phyloP scores from a whole-genome alignment of 805 yeast genomes.

The Zygotorulaspora sp. region DNA sequence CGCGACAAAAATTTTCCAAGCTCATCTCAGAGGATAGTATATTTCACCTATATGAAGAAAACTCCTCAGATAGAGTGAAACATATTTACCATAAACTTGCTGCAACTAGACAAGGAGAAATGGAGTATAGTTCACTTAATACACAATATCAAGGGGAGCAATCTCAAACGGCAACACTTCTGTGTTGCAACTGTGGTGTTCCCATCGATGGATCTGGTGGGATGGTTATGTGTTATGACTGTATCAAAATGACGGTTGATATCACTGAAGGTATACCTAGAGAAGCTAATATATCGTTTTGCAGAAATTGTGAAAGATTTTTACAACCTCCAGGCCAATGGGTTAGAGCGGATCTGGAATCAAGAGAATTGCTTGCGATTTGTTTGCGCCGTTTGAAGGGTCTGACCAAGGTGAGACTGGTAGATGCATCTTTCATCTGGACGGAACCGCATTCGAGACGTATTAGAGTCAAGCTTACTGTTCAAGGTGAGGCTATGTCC shows the following conservation, averaged over 20 bases:
- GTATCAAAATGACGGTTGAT: constrained; percentile 89
- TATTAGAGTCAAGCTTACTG: constrained; percentile 83
- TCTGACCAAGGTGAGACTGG: constrained; percentile 73
- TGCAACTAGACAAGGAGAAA: constrained; percentile 4
- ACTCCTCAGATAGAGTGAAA: too few species aligned
- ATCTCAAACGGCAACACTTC: constrained; percentile 63
- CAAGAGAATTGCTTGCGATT: constrained; percentile 86
- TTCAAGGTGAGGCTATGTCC: constrained; percentile 93
- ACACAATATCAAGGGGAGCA: constrained; percentile 25
- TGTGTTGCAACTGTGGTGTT: constrained; percentile 97
- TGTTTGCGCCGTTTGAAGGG: constrained; percentile 88
- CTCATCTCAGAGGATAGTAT: too few species aligned
- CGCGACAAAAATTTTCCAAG: constrained; percentile 21
- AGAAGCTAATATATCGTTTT: constrained; percentile 88
- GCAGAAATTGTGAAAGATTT: constrained; percentile 95
- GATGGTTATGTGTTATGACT: constrained; percentile 93
- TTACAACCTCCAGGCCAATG: constrained; percentile 93
- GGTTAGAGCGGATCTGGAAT: constrained; percentile 86
- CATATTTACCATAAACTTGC: background rate
- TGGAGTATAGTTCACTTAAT: constrained; percentile 37
- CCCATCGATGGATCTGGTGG: constrained; percentile 96
- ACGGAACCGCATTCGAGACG: constrained; percentile 99
- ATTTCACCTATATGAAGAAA: too few species aligned
- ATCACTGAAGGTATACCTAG: constrained; percentile 92
- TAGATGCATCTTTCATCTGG: constrained; percentile 96